A percentile compares a stretch with the other conserved stretches of the same genome.
These are phyloP conservation scores for Cytospora paraplurivora DNA, from an alignment of 2,329 filamentous ascomycete species.

Conservation along the genomic window DNA sequence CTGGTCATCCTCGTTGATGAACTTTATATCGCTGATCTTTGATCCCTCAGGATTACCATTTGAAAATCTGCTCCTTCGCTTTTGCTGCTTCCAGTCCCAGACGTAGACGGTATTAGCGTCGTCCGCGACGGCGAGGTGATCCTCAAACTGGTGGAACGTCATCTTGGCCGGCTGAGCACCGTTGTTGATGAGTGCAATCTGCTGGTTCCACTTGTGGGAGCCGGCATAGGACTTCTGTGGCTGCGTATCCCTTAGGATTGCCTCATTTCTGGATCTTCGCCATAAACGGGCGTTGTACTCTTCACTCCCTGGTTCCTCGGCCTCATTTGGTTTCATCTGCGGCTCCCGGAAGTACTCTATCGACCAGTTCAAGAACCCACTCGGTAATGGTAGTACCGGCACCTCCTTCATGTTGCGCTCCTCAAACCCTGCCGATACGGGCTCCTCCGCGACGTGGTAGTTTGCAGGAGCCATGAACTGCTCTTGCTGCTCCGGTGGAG, in stretches of 20 bases:
- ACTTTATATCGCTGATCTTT: constrained; percentile 90
- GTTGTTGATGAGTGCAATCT: constrained; percentile 83
- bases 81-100: constrained; percentile 88
- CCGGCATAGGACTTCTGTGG: constrained; percentile 88
- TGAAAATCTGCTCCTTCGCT: constrained; percentile 79
- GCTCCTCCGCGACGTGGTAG: constrained; percentile 76
- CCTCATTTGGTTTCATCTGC: constrained; percentile 95
- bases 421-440: constrained; percentile 75
- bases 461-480: constrained; percentile 64
- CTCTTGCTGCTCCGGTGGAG: constrained; percentile 76
- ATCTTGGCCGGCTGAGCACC: constrained; percentile 87
- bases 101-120: constrained; percentile 87
- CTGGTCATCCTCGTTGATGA: constrained; percentile 98
- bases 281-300: constrained; percentile 96
- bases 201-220: constrained; percentile 82
- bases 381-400: constrained; percentile 74
- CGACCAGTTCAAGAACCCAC: constrained; percentile 91
- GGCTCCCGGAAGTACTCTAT: constrained; percentile 97
- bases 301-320: constrained; percentile 92
- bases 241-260: constrained; percentile 88
- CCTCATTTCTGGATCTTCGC: constrained; percentile 90
- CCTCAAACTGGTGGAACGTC: constrained; percentile 97
- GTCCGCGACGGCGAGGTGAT: constrained; percentile 91
- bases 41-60: constrained; percentile 92
- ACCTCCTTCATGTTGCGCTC: constrained; percentile 59